Evolutionary conservation across 306 rosid species (phyloP).

Genomic region (Corylus avellana): DNA sequence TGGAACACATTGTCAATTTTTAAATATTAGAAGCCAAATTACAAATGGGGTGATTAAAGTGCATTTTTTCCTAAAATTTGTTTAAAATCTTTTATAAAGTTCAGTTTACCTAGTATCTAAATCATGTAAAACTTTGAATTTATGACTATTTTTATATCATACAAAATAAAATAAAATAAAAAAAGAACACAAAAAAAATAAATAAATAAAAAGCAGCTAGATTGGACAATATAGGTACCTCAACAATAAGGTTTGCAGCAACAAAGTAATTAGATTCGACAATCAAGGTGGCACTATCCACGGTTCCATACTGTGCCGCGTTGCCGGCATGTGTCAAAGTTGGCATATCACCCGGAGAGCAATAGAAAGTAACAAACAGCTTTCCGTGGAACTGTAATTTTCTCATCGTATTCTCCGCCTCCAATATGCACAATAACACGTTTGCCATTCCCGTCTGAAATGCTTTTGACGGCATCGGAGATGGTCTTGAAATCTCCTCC

Average conservation of each 20-base stretch:
- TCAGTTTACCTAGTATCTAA: too few relatives aligned
- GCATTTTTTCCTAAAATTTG: too few relatives aligned
- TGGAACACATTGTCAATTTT: too few relatives aligned
- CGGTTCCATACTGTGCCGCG: constrained; percentile 47
- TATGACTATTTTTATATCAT: too few relatives aligned
- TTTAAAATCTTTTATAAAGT: too few relatives aligned
- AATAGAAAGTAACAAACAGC: constrained; percentile 53
- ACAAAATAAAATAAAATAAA: too few relatives aligned
- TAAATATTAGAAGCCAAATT: too few relatives aligned
- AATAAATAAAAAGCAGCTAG: too few relatives aligned
- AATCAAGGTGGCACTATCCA: constrained; percentile 55
- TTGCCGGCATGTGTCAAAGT: constrained; percentile 44
- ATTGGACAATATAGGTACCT: constrained; percentile 14
- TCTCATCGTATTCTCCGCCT: constrained; percentile 56
- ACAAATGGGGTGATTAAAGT: too few relatives aligned
- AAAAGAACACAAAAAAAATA: too few relatives aligned
- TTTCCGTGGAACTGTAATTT: constrained; percentile 41
- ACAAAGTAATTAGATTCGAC: constrained; percentile 39
- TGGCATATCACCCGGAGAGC: constrained; percentile 32
- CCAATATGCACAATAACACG: constrained; percentile 59
- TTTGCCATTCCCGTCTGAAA: constrained; percentile 43
- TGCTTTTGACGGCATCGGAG: constrained; percentile 45
- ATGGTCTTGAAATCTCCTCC: constrained; percentile 54
- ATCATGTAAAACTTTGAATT: too few relatives aligned
- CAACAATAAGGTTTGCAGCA: constrained; percentile 42